Evolutionary conservation across 306 rosid species (phyloP).

Genomic region (Glycine latifolia): DNA sequence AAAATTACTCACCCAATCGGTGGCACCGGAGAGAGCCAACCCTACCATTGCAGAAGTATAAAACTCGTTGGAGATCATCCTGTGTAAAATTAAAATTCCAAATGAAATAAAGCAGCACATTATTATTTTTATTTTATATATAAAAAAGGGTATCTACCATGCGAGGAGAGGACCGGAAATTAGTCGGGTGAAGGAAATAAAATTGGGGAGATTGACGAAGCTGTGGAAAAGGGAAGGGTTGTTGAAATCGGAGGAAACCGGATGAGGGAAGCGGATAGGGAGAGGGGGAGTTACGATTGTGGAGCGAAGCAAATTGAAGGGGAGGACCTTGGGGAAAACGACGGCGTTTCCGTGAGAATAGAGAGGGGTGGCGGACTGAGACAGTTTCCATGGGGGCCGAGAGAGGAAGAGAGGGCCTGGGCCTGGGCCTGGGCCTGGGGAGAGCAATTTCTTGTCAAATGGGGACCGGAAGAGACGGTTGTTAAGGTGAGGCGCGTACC

Average conservation of each 20-base stretch:
- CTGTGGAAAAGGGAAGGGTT: constrained; percentile 42
- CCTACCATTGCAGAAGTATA: constrained; percentile 83
- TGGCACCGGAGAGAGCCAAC: constrained; percentile 78
- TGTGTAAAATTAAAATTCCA: constrained; percentile 18
- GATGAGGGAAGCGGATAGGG: constrained; percentile 58
- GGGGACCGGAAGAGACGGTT: constrained; percentile 48
- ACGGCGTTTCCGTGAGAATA: constrained; percentile 60
- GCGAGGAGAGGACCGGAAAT: constrained; percentile 92
- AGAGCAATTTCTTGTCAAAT: too few species aligned
- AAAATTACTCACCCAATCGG: constrained; percentile 91
- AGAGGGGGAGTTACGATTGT: constrained; percentile 8
- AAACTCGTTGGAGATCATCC: constrained; percentile 85
- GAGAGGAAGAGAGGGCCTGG: constrained; percentile 80
- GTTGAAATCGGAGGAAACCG: constrained; percentile 39
- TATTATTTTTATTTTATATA: too few species aligned
- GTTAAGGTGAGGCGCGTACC: constrained; percentile 24
- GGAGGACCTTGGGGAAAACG: constrained; percentile 48
- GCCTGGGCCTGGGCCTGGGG: constrained; percentile 9
- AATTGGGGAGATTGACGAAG: constrained; percentile 77
- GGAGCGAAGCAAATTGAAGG: constrained; percentile 56
- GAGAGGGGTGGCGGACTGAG: constrained; percentile 91
- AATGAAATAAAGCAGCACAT: constrained; percentile 36
- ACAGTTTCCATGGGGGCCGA: constrained; percentile 89
- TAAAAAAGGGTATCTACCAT: constrained; percentile 56
- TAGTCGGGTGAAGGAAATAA: constrained; percentile 71